These are phyloP conservation scores for Tolypocladium ovalisporum DNA, from an alignment of 2,329 filamentous ascomycete genomes.

Conservation along the genomic window DNA sequence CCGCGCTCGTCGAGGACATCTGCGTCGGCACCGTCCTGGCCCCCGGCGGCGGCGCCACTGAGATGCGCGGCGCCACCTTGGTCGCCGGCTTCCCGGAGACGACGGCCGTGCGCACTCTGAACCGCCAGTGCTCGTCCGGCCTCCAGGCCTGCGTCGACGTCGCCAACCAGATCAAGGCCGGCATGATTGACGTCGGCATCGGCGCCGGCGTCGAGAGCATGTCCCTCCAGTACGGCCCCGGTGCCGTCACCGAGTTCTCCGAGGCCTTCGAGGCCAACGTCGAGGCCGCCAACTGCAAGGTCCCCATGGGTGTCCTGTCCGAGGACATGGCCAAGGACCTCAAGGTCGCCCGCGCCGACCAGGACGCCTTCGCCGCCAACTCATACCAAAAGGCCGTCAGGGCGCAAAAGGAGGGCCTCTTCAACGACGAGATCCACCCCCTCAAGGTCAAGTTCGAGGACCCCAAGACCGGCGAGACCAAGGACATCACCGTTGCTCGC, in stretches of 20 bases:
- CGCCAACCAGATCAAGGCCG: conserved; percentile 79
- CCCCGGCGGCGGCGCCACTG: conserved; percentile 88
- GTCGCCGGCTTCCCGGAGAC: conserved; percentile 83
- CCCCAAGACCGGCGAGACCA: conserved; percentile 79
- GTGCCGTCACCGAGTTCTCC: conserved; percentile 85
- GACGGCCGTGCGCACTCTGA: conserved; percentile 77
- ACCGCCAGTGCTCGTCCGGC: conserved; percentile 89
- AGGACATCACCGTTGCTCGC: conserved; percentile 68
- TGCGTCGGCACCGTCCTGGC: conserved; percentile 85
- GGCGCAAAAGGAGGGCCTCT: conserved; percentile 82
- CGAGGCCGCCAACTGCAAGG: conserved; percentile 90
- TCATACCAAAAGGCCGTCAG: conserved; percentile 84
- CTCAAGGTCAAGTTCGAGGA: conserved; percentile 81
- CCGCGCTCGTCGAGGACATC: conserved; percentile 80
- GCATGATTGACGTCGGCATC: conserved; percentile 92
- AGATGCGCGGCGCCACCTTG: conserved; percentile 86
- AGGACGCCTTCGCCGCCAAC: conserved; percentile 88
- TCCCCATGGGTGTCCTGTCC: conserved; percentile 88
- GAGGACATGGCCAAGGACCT: conserved; percentile 91
- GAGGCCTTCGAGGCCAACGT: conserved; percentile 72
- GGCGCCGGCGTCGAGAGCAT: conserved; percentile 96
- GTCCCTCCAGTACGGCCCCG: conserved; percentile 81
- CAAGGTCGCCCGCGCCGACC: conserved; percentile 56
- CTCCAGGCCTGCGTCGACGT: conserved; percentile 90
- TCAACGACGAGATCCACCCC: conserved; percentile 83